phyloP scores from a whole-genome alignment of 768 basidiomycete genomes.

The Suillus subalutaceus region DNA sequence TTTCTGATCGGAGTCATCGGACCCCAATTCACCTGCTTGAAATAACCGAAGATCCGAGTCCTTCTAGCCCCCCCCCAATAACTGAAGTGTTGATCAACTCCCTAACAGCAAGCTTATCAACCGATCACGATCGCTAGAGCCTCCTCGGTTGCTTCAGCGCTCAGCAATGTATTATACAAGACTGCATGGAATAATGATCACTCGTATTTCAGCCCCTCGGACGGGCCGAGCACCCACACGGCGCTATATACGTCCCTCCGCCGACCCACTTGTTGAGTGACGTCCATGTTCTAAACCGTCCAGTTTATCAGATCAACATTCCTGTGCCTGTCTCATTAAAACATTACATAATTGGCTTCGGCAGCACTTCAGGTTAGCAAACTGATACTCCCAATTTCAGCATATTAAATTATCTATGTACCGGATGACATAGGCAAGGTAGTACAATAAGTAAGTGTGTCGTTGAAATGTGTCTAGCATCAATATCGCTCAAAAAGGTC shows the following conservation, averaged over 20 bases:
- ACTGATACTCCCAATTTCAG: background rate
- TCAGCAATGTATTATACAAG: background rate
- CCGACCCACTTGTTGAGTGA: background rate
- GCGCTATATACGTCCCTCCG: background rate
- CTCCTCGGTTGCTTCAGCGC: background rate
- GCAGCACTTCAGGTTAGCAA: background rate
- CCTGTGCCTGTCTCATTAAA: background rate
- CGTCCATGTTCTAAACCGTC: background rate
- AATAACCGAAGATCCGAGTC: conserved; percentile 1
- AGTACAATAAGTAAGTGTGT: conserved; percentile 8
- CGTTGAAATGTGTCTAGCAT: conserved; percentile 5
- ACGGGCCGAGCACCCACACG: background rate
- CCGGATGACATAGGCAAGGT: conserved; percentile 1
- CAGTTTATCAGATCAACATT: background rate
- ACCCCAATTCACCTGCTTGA: background rate
- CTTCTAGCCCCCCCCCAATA: background rate
- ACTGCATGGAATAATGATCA: background rate
- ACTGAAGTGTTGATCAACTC: background rate
- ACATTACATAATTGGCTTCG: background rate
- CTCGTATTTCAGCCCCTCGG: background rate
- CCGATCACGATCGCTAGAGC: background rate
- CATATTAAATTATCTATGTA: conserved; percentile 5
- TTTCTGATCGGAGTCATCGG: background rate
- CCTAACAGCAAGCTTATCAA: background rate
- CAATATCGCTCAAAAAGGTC: conserved; percentile 8